These are phyloP conservation scores for Iris macrosiphon DNA, from an alignment of 106 monocot species.

Conservation along the genomic window DNA sequence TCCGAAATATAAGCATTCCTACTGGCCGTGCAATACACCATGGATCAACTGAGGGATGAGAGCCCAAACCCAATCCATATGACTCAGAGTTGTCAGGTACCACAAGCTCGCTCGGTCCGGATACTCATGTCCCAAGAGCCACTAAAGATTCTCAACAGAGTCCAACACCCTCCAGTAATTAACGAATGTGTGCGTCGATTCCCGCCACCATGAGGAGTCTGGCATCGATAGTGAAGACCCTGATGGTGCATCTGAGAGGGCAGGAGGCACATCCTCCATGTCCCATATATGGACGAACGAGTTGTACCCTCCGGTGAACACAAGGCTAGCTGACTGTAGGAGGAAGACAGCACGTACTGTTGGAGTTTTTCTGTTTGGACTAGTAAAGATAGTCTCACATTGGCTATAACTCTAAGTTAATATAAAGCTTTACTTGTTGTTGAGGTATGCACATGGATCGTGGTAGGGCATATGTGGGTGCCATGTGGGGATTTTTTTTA, in stretches of 20 bases:
- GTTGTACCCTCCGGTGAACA: conserved; percentile 77
- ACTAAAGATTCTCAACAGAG: conserved; percentile 56
- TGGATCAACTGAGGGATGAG: conserved; percentile 46
- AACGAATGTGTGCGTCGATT: conserved; percentile 61
- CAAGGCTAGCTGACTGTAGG: conserved; percentile 43
- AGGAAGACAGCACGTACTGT: conserved; percentile 64
- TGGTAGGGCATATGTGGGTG: too few species aligned
- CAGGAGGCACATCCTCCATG: conserved; percentile 66
- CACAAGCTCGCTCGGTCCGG: conserved; percentile 40
- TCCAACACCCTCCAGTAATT: conserved; percentile 72
- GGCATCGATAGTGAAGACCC: conserved; percentile 60
- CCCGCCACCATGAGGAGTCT: conserved; percentile 53
- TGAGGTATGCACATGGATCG: too few species aligned
- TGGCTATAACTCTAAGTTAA: too few species aligned
- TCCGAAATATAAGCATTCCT: conserved; percentile 62
- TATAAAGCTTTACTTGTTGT: too few species aligned
- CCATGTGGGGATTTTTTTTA: too few species aligned
- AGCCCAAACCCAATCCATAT: conserved; percentile 76
- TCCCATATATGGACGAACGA: conserved; percentile 71
- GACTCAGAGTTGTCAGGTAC: conserved; percentile 47
- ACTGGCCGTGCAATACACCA: conserved; percentile 64
- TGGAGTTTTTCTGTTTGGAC: too few species aligned
- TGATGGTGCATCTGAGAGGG: conserved; percentile 64
- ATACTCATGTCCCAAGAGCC: conserved; percentile 90
- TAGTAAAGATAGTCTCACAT: too few species aligned